These are phyloP conservation scores for Colletotrichum liaoningense DNA, from an alignment of 2,329 filamentous ascomycete species.

Conservation along the genomic window DNA sequence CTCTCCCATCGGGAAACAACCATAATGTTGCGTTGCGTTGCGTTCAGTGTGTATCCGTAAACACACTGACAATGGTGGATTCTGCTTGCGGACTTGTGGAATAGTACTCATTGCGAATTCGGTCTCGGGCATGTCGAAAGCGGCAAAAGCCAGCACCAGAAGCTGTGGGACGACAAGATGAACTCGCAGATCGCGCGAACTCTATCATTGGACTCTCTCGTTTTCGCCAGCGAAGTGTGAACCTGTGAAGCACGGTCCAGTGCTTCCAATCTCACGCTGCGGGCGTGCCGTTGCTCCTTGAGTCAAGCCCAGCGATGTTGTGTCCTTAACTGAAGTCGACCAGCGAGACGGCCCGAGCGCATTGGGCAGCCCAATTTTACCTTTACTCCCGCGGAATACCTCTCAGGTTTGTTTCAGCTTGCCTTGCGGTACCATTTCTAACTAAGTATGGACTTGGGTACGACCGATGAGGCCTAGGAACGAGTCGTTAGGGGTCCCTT, in stretches of 20 bases:
- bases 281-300: slow-evolving; percentile 6
- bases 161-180: slow-evolving; percentile 15
- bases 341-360: slow-evolving; percentile 11
- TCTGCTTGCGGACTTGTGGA: too few species aligned
- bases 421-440: neutral
- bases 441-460: neutral
- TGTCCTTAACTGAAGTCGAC: neutral
- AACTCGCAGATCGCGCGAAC: slow-evolving; percentile 16
- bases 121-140: neutral
- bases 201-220: slow-evolving; percentile 13
- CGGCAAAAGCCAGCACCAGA: neutral
- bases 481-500: neutral
- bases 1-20: neutral
- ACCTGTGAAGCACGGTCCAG: neutral
- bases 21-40: neutral
- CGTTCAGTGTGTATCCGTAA: too few species aligned
- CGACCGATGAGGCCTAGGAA: neutral
- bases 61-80: too few species aligned
- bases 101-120: neutral
- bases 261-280: slow-evolving; percentile 1
- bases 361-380: neutral
- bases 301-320: slow-evolving; percentile 10
- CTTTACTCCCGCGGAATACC: neutral
- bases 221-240: neutral
- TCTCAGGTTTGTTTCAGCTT: neutral